phyloP scores from a whole-genome alignment of 805 yeast genomes.

The Candida michaelii region DNA sequence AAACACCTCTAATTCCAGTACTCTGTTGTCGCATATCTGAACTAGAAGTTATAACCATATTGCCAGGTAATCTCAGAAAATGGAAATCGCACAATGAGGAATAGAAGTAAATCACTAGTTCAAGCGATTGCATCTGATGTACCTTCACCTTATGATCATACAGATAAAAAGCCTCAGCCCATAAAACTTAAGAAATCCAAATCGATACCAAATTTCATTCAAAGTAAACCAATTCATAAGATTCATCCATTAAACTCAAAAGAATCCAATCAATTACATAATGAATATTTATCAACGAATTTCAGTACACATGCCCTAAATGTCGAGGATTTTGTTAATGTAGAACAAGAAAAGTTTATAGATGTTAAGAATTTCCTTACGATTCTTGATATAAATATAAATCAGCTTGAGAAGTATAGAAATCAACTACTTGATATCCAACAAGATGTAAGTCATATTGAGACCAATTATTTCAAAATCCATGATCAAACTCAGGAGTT shows the following conservation, averaged over 20 bases:
- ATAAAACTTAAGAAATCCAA: conserved; percentile 12
- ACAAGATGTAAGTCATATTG: conserved; percentile 46
- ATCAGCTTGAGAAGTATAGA: conserved; percentile 2
- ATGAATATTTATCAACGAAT: neutral
- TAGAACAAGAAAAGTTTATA: neutral
- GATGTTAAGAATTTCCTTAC: conserved; percentile 1
- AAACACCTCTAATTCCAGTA: too few species aligned
- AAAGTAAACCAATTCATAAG: neutral
- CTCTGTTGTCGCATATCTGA: too few species aligned
- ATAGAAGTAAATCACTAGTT: conserved; percentile 62
- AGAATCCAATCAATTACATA: conserved; percentile 7
- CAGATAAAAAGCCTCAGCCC: neutral
- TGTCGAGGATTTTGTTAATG: neutral
- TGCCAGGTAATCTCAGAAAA: too few species aligned
- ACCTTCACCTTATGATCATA: conserved; percentile 25
- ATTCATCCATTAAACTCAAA: conserved; percentile 17
- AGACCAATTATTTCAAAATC: conserved; percentile 56
- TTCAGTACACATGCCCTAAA: neutral
- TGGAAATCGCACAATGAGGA: conserved; percentile 25
- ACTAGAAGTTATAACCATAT: too few species aligned
- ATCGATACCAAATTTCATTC: conserved; percentile 11
- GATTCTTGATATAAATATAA: conserved; percentile 2
- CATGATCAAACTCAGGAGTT: conserved; percentile 63
- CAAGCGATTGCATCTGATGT: conserved; percentile 57
- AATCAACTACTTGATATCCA: conserved; percentile 31